Evolutionary conservation across 306 rosid genomes (phyloP).

Genomic region (Cicer arietinum): DNA sequence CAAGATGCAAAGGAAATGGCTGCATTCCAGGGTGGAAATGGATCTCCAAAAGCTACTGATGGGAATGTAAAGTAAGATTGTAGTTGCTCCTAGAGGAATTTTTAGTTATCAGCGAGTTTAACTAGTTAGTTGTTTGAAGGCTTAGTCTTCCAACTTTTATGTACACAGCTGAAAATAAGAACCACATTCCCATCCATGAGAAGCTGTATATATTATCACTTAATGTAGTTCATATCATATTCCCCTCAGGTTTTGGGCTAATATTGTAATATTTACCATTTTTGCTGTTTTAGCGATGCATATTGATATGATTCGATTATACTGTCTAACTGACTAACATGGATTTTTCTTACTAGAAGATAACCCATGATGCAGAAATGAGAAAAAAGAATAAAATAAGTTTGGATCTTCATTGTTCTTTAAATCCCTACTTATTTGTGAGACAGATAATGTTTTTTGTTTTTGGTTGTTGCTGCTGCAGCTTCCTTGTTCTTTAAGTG

Average conservation of each 20-base stretch:
- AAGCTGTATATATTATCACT: constrained; percentile 42
- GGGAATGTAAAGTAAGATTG: constrained; percentile 60
- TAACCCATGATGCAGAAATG: background rate
- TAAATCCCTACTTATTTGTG: background rate
- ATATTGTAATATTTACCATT: constrained; percentile 23
- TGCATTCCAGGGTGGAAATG: constrained; percentile 60
- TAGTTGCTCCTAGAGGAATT: constrained; percentile 39
- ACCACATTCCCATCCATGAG: constrained; percentile 34
- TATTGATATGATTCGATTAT: background rate
- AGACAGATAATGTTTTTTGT: too few species aligned
- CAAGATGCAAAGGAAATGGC: constrained; percentile 67
- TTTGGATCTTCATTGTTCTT: background rate
- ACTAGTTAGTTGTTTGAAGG: constrained; percentile 32
- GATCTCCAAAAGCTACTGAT: constrained; percentile 54
- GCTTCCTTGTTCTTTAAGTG: too few species aligned
- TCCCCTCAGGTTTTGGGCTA: constrained; percentile 15
- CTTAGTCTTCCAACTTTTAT: constrained; percentile 4
- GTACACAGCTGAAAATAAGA: constrained; percentile 19
- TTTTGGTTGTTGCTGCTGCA: too few species aligned
- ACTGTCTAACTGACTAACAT: background rate
- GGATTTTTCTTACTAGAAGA: constrained; percentile 19
- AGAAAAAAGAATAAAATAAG: background rate
- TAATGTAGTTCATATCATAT: constrained; percentile 27
- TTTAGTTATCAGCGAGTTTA: constrained; percentile 34
- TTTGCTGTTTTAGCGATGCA: constrained; percentile 33